These are phyloP conservation scores for Gossypium anomalum DNA, from an alignment of 345 rosid genomes.

Conservation along the genomic window DNA sequence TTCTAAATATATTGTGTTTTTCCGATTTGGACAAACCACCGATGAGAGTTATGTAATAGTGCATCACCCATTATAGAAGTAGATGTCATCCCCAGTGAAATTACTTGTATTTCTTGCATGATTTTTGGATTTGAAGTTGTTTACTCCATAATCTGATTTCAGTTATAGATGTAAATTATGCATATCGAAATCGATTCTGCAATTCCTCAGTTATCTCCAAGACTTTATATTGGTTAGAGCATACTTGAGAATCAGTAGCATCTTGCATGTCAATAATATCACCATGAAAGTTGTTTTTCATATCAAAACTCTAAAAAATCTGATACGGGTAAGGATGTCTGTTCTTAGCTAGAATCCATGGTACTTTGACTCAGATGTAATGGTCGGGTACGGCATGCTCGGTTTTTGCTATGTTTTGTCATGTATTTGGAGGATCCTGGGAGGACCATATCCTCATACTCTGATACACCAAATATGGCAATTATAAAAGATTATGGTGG, in stretches of 20 bases:
- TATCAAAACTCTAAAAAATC: too few relatives aligned
- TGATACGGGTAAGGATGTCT: too few relatives aligned
- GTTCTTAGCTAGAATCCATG: too few relatives aligned
- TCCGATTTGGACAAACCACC: not conserved
- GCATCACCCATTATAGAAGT: not conserved
- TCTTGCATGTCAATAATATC: not conserved
- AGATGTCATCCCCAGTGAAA: not conserved
- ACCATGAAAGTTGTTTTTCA: not conserved
- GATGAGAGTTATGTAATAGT: not conserved
- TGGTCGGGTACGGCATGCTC: too few relatives aligned
- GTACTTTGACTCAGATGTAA: too few relatives aligned
- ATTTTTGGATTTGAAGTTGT: conserved; percentile 1
- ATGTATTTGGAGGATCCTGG: too few relatives aligned
- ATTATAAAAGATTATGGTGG: not conserved
- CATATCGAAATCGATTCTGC: not conserved
- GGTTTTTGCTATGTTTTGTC: too few relatives aligned
- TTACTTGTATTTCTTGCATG: not conserved
- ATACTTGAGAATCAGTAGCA: not conserved
- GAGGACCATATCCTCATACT: too few relatives aligned
- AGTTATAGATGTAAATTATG: not conserved
- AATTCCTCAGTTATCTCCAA: not conserved
- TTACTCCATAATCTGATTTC: not conserved
- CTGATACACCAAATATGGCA: too few relatives aligned
- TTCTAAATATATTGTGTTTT: not conserved
- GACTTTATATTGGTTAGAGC: too few relatives aligned